Percentiles rank a stretch among this genome's conserved stretches.
Conservation (phyloP, 176 grass and related monocot species). For the Olyra latifolia region DNA sequence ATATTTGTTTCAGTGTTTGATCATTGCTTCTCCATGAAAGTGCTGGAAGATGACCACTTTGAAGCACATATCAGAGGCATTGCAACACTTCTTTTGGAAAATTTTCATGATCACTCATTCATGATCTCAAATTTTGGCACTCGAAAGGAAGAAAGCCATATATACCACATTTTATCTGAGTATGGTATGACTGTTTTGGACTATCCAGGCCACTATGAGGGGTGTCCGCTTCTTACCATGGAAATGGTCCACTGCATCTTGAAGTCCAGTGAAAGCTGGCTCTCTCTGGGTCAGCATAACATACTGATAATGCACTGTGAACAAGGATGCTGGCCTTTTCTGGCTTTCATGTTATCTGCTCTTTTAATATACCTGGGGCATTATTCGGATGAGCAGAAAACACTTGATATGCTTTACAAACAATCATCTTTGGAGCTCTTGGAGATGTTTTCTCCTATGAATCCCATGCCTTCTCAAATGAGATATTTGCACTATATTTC, state of each 20-base stretch:
- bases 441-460: slow-evolving; percentile 71
- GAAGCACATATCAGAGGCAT: slow-evolving; percentile 61
- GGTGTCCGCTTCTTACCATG: slow-evolving; percentile 82
- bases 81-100: slow-evolving; percentile 51
- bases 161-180: slow-evolving; percentile 60
- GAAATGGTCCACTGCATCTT: slow-evolving; percentile 80
- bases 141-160: slow-evolving; percentile 60
- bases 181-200: slow-evolving; percentile 79
- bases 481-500: slow-evolving; percentile 93
- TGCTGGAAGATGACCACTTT: slow-evolving; percentile 49
- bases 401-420: slow-evolving; percentile 89
- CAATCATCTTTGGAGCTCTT: slow-evolving; percentile 71
- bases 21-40: slow-evolving; percentile 71
- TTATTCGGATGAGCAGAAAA: slow-evolving; percentile 83
- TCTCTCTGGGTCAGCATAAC: slow-evolving; percentile 64
- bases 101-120: slow-evolving; percentile 73
- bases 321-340: slow-evolving; percentile 75
- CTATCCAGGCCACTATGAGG: slow-evolving; percentile 83
- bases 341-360: slow-evolving; percentile 89
- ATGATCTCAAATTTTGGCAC: slow-evolving; percentile 78
- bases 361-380: slow-evolving; percentile 80
- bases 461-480: slow-evolving; percentile 83
- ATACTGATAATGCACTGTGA: slow-evolving; percentile 82
- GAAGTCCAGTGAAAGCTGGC: slow-evolving; percentile 88
- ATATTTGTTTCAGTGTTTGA: slow-evolving; percentile 71